phyloP scores from a whole-genome alignment of 2,329 filamentous ascomycete species.

The Chrysoporthe cubensis region DNA sequence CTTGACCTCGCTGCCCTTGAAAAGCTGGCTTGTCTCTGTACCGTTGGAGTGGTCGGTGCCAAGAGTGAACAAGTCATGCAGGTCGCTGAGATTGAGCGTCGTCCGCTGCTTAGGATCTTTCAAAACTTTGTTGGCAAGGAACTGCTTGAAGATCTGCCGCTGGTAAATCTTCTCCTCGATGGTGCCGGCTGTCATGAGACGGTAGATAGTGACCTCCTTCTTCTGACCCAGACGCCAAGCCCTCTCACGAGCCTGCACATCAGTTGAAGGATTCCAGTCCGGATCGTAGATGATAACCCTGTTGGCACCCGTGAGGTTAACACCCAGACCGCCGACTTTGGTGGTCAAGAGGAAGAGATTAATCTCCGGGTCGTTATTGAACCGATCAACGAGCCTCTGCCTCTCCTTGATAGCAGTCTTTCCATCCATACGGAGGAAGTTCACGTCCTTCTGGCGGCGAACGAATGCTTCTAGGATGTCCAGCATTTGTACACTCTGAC shows the following conservation, averaged over 20 bases:
- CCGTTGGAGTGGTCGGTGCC: slow-evolving; percentile 68
- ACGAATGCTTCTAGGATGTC: slow-evolving; percentile 90
- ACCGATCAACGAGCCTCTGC: slow-evolving; percentile 89
- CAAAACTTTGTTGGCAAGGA: slow-evolving; percentile 93
- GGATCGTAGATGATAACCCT: slow-evolving; percentile 98
- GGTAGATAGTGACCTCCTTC: slow-evolving; percentile 91
- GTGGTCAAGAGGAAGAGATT: slow-evolving; percentile 94
- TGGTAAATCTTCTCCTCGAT: slow-evolving; percentile 99
- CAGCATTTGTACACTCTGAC: slow-evolving; percentile 92
- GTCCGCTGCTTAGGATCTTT: slow-evolving; percentile 93
- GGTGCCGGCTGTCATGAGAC: slow-evolving; percentile 96
- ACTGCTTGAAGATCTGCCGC: slow-evolving; percentile 97
- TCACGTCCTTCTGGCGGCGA: slow-evolving; percentile 65
- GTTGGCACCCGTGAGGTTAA: slow-evolving; percentile 93
- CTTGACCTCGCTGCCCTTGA: slow-evolving; percentile 81
- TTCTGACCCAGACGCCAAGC: slow-evolving; percentile 97
- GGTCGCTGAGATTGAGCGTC: slow-evolving; percentile 84
- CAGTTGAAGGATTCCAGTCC: slow-evolving; percentile 98
- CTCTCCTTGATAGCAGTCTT: slow-evolving; percentile 84
- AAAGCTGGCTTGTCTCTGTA: slow-evolving; percentile 84
- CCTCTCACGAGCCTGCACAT: slow-evolving; percentile 91
- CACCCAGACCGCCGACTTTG: slow-evolving; percentile 89
- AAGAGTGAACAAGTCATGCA: slow-evolving; percentile 89
- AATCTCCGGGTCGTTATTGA: slow-evolving; percentile 79
- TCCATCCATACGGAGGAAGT: slow-evolving; percentile 90